Evolutionary conservation across 2,329 filamentous ascomycete species (phyloP), one percentile per base, ranked within the genome.

Genomic region (Talaromyces sp.): DNA sequence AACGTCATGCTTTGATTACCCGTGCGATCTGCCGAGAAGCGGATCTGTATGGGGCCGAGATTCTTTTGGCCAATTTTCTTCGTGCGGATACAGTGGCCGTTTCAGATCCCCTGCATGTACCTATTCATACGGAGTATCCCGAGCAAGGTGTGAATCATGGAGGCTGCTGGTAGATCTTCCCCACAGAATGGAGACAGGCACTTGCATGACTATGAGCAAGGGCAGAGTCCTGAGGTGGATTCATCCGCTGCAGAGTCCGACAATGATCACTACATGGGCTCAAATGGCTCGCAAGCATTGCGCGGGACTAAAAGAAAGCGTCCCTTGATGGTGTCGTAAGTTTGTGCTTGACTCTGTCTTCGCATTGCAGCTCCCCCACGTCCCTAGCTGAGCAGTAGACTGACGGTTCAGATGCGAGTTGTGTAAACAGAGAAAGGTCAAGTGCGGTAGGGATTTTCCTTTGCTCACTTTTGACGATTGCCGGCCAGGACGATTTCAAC

Each of bases 371-470:
- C 47, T 43, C 4, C 43, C 39, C 11, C 25, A 19, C 13, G 1
- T 31, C 27, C 13, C 8, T 22, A 45, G 15, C n/a, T 31, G 25
- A 43, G 3, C 25, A 45, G 6, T 10, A 22, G 10, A 58, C 72
- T 76, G 69, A 77, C 68, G 41, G 25, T 56, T 50, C 25, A 81
- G 79, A 56, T 81, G 79, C 65, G 79, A 81, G 62, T 68, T 80
- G 35, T 81, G 79, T 67, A 80, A 81, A 67, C 77, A 78, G 67
- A 73, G 79, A 68, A 81, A 81, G 64, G 79, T 81, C 67, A 79
- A 79, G 69, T 81, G 79, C 68, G 84, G 77, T 79, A n/a, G n/a
- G n/a, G n/a, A n/a, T n/a, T n/a, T n/a, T n/a, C n/a, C n/a, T n/a
- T n/a, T n/a, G n/a, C n/a, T n/a, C n/a, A n/a, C n/a, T n/a, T n/a